phyloP scores from a whole-genome alignment of 2,329 filamentous ascomycete genomes.

The Botryosphaeria agaves region DNA sequence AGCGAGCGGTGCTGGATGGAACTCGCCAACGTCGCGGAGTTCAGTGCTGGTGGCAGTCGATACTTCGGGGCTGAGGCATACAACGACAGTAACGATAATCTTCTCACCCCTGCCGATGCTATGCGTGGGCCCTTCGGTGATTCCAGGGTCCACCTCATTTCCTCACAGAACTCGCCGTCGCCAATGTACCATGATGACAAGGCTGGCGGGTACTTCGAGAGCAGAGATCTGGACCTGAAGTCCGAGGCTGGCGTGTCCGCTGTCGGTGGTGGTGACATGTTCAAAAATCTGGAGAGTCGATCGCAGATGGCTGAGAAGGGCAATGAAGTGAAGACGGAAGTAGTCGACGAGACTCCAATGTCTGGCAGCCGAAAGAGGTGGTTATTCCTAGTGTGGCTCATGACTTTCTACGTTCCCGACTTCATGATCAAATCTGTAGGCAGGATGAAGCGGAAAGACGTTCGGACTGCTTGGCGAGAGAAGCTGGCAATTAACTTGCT shows the following conservation, averaged over 20 bases:
- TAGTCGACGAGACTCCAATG: slow-evolving; percentile 70
- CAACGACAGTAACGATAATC: slow-evolving; percentile 41
- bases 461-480: slow-evolving; percentile 86
- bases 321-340: slow-evolving; percentile 75
- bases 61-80: slow-evolving; percentile 38
- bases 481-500: slow-evolving; percentile 96
- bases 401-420: slow-evolving; percentile 83
- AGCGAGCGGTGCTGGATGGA: slow-evolving; percentile 95
- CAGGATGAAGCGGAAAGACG: slow-evolving; percentile 79
- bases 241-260: slow-evolving; percentile 90
- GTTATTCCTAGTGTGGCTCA: slow-evolving; percentile 64
- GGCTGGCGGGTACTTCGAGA: slow-evolving; percentile 66
- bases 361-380: slow-evolving; percentile 76
- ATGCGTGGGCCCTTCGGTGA: slow-evolving; percentile 37
- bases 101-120: slow-evolving; percentile 36
- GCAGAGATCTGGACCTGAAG: slow-evolving; percentile 60
- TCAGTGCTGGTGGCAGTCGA: slow-evolving; percentile 33
- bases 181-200: slow-evolving; percentile 59
- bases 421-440: slow-evolving; percentile 61
- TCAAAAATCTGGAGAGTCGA: slow-evolving; percentile 85
- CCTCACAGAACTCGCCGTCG: slow-evolving; percentile 27
- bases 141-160: slow-evolving; percentile 37
- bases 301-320: slow-evolving; percentile 92
- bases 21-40: slow-evolving; percentile 57
- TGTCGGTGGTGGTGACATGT: slow-evolving; percentile 89